These are phyloP conservation scores for Musa schizocarpa DNA, from an alignment of 176 grass and related monocot species.

Conservation along the genomic window DNA sequence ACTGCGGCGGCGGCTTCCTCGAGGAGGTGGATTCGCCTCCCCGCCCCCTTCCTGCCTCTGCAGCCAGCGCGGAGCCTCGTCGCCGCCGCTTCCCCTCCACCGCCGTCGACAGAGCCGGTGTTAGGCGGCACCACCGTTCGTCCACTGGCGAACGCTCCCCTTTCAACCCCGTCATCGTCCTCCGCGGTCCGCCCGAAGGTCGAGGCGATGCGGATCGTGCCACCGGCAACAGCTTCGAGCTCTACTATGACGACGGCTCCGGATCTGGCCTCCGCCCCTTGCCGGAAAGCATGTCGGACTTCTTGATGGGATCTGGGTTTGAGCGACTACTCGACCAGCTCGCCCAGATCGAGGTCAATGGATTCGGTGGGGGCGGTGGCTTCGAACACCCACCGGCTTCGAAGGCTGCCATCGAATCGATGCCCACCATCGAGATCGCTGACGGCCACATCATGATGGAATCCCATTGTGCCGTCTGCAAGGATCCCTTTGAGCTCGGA, in stretches of 20 bases:
- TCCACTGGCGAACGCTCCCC: not conserved
- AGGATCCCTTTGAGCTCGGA: constrained; percentile 5
- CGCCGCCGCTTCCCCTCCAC: not conserved
- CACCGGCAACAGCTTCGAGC: not conserved
- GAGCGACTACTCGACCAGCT: constrained; percentile 3
- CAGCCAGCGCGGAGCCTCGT: not conserved
- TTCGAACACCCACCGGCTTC: constrained; percentile 4
- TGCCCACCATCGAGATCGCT: not conserved
- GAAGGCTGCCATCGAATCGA: constrained; percentile 3
- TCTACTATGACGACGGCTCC: constrained; percentile 1
- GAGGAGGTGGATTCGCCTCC: constrained; percentile 3
- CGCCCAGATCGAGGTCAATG: not conserved
- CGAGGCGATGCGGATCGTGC: not conserved
- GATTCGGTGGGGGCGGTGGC: not conserved
- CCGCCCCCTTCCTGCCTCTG: not conserved
- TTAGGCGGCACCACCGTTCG: not conserved
- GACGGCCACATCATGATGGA: not conserved
- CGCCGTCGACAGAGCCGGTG: not conserved
- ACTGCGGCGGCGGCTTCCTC: constrained; percentile 7
- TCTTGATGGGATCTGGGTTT: constrained; percentile 2
- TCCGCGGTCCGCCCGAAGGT: not conserved
- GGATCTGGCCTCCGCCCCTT: constrained; percentile 2
- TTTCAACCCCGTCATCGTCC: constrained; percentile 10
- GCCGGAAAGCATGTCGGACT: not conserved
- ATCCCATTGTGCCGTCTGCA: constrained; percentile 4